Base-by-base conservation (phyloP, 768 basidiomycete species). In the Lactarius indigo region DNA sequence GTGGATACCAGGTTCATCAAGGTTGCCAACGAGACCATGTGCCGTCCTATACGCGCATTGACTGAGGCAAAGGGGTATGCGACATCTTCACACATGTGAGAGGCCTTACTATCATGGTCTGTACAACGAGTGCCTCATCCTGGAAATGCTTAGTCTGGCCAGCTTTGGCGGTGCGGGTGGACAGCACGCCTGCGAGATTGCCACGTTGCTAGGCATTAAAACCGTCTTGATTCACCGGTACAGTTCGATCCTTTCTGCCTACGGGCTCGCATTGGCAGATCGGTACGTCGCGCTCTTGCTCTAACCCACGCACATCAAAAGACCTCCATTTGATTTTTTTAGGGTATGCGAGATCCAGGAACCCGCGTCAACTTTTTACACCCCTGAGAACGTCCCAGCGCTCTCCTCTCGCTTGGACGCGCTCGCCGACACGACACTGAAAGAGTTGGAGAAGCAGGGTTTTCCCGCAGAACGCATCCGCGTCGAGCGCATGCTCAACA, bases 11-110 rank as follows among this genome's bases (percentile, higher is more conserved):
- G 94, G 5, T 97, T 95, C 76, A 90, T 98, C 78, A 93, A 95
- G 73, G 94, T 96, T 12, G 95, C 95, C 10, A 97, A 97, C 71
- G 96, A 98, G 79, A 95, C 93, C 0, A 98, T 98, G 95, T 91
- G 89, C 69, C 80, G 96, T 57, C 96, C 96, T 9, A 96, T 98
- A 64, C 87, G 96, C 3, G 87, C 93, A 2, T 76, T 96, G 70
- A 97, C 95, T 0, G 95, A 97, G 75, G 92, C 94, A 2, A 81
- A 91, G 54, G 95, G 95, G 30, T 85, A 92, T 75, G 89, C 92
- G 3, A 91, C 91, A 0, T 83, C 86, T 1, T 87, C 87, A 70
- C 95, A 97, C 73, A 78, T 84, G 84, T 85, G 71, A 58, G 79
- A 71, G 47, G 33, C 28, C 37, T 57, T n/a, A 57, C 12, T 41